Base-by-base conservation (phyloP, 805 yeast genomes). In the Candida bentonensis region DNA sequence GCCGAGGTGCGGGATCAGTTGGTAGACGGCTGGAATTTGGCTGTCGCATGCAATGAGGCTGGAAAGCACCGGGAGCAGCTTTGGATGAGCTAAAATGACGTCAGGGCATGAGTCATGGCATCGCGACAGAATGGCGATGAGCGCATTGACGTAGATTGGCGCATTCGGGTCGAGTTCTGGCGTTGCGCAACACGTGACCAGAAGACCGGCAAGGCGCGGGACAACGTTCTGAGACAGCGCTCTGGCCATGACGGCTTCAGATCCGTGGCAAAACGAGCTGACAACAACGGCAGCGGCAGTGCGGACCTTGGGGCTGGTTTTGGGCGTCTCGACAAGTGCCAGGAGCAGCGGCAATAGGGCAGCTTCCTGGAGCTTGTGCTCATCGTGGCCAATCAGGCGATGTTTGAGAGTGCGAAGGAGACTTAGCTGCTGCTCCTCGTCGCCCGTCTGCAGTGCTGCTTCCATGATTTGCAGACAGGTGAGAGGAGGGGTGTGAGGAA, bases 301-400 rank as follows among this genome's bases (percentile, higher is more conserved):
- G 2, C 42, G 21, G 7, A 46, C 43, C 21, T 41, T 49, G 3
- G 48, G 44, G 23, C 41, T 43, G 22, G 51, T 42, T 15, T 45
- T 46, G 21, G 49, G 46, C 5, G 47, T 41, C 11, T 51, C 54
- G 28, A 50, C 54, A 42, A 39, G 15, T 13, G 41, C 30, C 2
- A 28, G 23, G 21, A 59, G 46, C 34, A 60, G 45, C 3, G 51
- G 50, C 4, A 39, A 46, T 3, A 53, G 50, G 17, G 52, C 50
- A 1, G 51, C 53, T 25, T 48, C 49, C 13, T 47, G 49, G 13
- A 57, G 48, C 46, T 60, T 60, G 42, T 54, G 53, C 27, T 58
- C 64, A 23, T 53, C 50, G 42, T 60, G 65, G 22, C 65, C 65
- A 30, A 60, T 60, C 23, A 61, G 47, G 15, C 51, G 43, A 47